Evolutionary conservation across 495 filamentous ascomycete species (phyloP), one percentile per base, ranked within the genome.

Genomic region (Extremus antarcticus): DNA sequence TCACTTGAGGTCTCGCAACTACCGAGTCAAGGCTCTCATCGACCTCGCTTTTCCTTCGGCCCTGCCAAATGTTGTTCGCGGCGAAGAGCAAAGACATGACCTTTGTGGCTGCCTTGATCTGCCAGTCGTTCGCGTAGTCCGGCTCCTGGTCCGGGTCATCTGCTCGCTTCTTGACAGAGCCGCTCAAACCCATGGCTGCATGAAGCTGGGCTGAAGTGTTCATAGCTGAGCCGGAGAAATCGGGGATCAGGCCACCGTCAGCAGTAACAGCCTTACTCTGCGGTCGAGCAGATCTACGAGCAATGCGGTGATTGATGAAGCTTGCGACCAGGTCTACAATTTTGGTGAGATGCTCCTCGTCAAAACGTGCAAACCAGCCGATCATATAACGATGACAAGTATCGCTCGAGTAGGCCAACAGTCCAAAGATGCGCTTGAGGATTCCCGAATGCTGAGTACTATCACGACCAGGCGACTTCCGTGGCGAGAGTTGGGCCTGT

Each of bases 61-160:
- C 50, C 59, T 40, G 55, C 66, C 69, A 74, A 56, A 70, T 75
- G 53, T 82, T 87, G 66, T 95, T 96, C 20, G 88, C 91, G 1
- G 84, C 78, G 63, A 94, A 94, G 10, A 96, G 68, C 24, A 95
- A 63, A 2, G 86, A 81, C 80, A 95, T 87, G 0, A 94, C 79
- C 58, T 82, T 82, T 3, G 88, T 84, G 13, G 85, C 86, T 20
- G 86, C 85, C 62, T 83, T 85, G 40, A 95, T 80, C 68, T 96
- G 90, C 90, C 90, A 96, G 63, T 95, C 91, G 50, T 91, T 88
- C 22, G 78, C 75, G 61, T 95, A 95, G 1, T 49, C 54, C 7
- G 60, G 43, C 35, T 64, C 50, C 35, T 59, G 75, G 41, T 80
- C 74, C 16, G 75, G 73, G 13, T 70, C 66, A 13, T 73, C 69